phyloP scores from a whole-genome alignment of 345 rosid species.

The Hibiscus trionum region DNA sequence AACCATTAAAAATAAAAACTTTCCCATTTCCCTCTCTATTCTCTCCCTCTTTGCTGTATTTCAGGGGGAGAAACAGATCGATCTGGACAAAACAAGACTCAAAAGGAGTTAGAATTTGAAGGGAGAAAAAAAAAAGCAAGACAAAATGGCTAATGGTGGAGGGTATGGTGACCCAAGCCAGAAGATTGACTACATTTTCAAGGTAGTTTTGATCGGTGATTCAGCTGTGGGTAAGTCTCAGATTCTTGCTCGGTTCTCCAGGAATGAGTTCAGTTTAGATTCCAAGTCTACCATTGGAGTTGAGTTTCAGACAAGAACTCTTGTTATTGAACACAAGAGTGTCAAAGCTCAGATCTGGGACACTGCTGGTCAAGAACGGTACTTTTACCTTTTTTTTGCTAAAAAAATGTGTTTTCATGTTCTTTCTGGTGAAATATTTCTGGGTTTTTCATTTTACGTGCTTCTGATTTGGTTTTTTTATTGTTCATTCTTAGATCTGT shows the following conservation, averaged over 20 bases:
- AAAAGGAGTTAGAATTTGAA: not conserved
- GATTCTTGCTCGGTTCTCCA: slow-evolving; percentile 69
- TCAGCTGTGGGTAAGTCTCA: slow-evolving; percentile 95
- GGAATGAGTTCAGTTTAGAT: slow-evolving; percentile 80
- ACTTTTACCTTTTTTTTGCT: not conserved
- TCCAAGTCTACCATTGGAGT: slow-evolving; percentile 94
- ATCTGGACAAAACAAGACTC: not conserved
- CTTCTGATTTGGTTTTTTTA: not conserved
- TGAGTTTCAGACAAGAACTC: slow-evolving; percentile 81
- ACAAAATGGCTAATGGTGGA: slow-evolving; percentile 46
- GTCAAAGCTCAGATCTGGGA: slow-evolving; percentile 99
- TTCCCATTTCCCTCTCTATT: not conserved
- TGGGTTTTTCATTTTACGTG: not conserved
- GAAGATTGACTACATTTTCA: slow-evolving; percentile 73
- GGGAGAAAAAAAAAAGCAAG: not conserved
- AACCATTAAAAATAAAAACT: not conserved
- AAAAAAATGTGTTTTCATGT: not conserved
- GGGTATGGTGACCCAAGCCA: slow-evolving; percentile 53
- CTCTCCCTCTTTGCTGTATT: not conserved
- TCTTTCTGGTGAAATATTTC: not conserved
- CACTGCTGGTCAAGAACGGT: slow-evolving; percentile 96
- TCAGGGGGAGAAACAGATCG: not conserved
- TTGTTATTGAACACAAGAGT: slow-evolving; percentile 62
- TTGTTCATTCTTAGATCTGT: not conserved
- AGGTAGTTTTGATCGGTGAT: slow-evolving; percentile 86